A percentile compares a stretch with the other conserved stretches of the same genome.
These are phyloP conservation scores for Murraya paniculata DNA, from an alignment of 345 rosid species.

Conservation along the genomic window DNA sequence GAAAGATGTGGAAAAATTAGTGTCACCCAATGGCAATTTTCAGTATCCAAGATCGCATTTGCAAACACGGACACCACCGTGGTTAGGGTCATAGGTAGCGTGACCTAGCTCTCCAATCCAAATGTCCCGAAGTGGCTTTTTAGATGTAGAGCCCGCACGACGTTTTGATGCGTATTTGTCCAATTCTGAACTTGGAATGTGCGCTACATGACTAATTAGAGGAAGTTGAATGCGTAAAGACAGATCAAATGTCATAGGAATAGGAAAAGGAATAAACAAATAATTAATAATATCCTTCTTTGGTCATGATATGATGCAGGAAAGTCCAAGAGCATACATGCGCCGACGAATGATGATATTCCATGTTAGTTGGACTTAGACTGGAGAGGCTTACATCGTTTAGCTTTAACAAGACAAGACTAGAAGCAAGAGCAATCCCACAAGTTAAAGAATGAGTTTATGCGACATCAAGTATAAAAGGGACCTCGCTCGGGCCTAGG, in stretches of 20 bases:
- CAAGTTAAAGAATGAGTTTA: no score
- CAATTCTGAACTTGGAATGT: not conserved
- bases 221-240: not conserved
- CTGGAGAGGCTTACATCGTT: no score
- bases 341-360: no score
- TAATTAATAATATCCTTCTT: not conserved
- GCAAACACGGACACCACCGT: not conserved
- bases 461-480: not conserved
- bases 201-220: not conserved
- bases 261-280: not conserved
- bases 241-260: no score
- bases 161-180: not conserved
- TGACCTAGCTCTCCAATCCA: not conserved
- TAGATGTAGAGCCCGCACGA: not conserved
- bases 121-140: not conserved
- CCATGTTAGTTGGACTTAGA: no score
- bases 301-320: not conserved
- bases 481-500: no score
- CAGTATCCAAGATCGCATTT: not conserved
- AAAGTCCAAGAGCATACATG: no score
- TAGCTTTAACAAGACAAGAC: no score
- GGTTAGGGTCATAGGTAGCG: not conserved
- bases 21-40: not conserved
- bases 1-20: not conserved
- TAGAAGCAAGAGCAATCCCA: no score